Evolutionary conservation across 352 stramenopile species (phyloP).

Genomic region (Aphanomyces cochlioides): DNA sequence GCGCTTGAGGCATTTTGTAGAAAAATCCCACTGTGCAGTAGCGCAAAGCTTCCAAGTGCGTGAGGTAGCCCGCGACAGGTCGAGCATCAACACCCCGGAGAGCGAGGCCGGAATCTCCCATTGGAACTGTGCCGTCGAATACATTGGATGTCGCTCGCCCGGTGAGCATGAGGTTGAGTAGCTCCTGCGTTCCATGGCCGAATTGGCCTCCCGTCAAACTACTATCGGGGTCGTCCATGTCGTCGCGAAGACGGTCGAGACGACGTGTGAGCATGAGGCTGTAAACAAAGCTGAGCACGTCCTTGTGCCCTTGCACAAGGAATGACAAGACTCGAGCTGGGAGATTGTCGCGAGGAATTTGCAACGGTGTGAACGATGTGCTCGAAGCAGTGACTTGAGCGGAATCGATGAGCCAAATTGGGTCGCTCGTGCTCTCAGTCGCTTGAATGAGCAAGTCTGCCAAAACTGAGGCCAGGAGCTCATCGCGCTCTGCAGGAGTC

Average conservation of each 20-base stretch:
- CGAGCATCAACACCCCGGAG: constrained; percentile 56
- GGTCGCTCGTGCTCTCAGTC: constrained; percentile 9
- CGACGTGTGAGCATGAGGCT: constrained; percentile 63
- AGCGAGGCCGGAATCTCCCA: constrained; percentile 71
- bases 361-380: neutral
- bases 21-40: constrained; percentile 89
- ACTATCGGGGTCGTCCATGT: constrained; percentile 71
- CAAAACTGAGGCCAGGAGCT: constrained; percentile 32
- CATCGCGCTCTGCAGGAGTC: constrained; percentile 17
- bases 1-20: constrained; percentile 84
- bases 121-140: constrained; percentile 71
- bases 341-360: constrained; percentile 17
- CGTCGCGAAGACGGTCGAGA: constrained; percentile 41
- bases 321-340: constrained; percentile 9
- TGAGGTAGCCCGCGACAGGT: constrained; percentile 79
- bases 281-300: constrained; percentile 70
- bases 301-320: constrained; percentile 28
- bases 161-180: constrained; percentile 82
- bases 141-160: constrained; percentile 76
- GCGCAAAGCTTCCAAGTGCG: constrained; percentile 83
- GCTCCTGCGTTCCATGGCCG: constrained; percentile 80
- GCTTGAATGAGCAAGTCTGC: constrained; percentile 32
- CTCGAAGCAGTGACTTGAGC: constrained; percentile 8
- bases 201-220: constrained; percentile 59
- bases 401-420: constrained; percentile 18